Base-by-base conservation (phyloP, 306 rosid genomes). In the Oemleria cerasiformis region DNA sequence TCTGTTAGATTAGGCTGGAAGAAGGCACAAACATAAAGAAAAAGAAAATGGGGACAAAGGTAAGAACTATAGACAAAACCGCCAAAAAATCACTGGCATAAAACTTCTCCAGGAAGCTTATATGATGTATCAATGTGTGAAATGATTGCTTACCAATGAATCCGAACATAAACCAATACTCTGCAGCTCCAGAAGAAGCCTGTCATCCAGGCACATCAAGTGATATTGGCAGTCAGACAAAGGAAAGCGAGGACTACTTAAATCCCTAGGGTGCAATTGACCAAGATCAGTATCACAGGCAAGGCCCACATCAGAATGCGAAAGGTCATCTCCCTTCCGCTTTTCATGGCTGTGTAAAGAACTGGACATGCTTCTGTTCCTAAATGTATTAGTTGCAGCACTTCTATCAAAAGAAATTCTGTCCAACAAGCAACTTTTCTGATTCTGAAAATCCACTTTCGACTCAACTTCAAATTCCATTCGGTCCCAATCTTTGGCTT, bases 401-500 rank as follows among this genome's bases (percentile, higher is more conserved):
- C 87, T 84, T 82, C 80, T 84, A 73, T 90, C 87, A 75, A 80
- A 84, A 68, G 96, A 90, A 44, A 90, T 58, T 88, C 91, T 81
- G 82, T 90, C 98, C 77, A 86, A 62, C 45, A 79, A 44, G 78
- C 79, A 82, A 82, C 62, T 84, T 80, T 82, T 90, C 77, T 79
- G 92, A 68, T 67, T 76, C 64, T 73, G 91, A 63, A 79, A 56
- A 79, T 86, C 91, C 49, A 78, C 90, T 47, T 72, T 75, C 4
- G 96, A 90, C 82, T 92, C 98, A 75, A 82, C 96, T 80, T 92
- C 98, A 74, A 86, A 85, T 71, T 92, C 97, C 68, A 88, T 76
- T 81, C 85, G 84, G 67, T 90, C 97, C 82, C 89, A 77, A 76
- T 88, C 96, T 88, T 80, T 90, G 81, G 89, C 84, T 66, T 88